These are phyloP conservation scores for Fusarium odoratissimum DNA, from an alignment of 2,329 filamentous ascomycete species.

Conservation along the genomic window DNA sequence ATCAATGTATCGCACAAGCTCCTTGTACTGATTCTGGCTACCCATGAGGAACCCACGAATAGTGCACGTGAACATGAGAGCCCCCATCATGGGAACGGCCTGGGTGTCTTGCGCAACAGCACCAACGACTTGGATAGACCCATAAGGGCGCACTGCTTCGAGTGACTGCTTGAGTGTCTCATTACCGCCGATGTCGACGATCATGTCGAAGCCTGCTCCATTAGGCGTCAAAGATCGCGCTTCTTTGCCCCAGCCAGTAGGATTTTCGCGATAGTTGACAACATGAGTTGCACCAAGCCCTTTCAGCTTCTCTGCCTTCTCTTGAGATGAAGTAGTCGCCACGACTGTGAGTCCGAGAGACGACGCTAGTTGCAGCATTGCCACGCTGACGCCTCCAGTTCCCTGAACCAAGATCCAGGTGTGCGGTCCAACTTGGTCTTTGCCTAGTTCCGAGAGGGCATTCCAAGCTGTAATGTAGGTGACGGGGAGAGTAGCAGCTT, in stretches of 20 bases:
- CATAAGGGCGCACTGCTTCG: conserved; percentile 57
- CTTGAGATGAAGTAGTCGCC: conserved; percentile 67
- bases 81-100: conserved; percentile 41
- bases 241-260: conserved; percentile 67
- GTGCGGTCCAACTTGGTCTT: conserved; percentile 52
- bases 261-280: conserved; percentile 69
- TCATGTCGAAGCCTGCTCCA: conserved; percentile 67
- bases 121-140: conserved; percentile 50
- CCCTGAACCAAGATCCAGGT: conserved; percentile 54
- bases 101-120: conserved; percentile 42
- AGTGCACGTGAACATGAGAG: conserved; percentile 43
- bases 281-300: conserved; percentile 67
- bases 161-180: conserved; percentile 69
- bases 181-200: conserved; percentile 75
- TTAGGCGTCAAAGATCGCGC: conserved; percentile 61
- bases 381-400: conserved; percentile 54
- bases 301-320: conserved; percentile 64
- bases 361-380: conserved; percentile 55
- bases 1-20: conserved; percentile 49
- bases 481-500: conserved; percentile 60
- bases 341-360: conserved; percentile 66
- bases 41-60: conserved; percentile 47
- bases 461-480: conserved; percentile 65
- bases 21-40: conserved; percentile 44
- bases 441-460: conserved; percentile 59